These are phyloP conservation scores for Saturnispora kantuleensis DNA, from an alignment of 805 yeast species.

Conservation along the genomic window DNA sequence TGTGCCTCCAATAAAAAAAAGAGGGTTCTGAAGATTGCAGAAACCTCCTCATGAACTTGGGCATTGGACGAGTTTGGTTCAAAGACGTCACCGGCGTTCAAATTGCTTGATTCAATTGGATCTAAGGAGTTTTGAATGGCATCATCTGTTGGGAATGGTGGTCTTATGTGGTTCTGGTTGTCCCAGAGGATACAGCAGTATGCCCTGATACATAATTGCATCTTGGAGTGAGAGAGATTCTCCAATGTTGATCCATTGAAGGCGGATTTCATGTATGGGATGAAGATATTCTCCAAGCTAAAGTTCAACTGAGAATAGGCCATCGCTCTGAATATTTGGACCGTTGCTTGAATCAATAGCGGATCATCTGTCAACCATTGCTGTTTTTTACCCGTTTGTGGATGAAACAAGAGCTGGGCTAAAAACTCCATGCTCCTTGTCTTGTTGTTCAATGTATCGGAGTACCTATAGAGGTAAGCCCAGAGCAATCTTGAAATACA, in stretches of 20 bases:
- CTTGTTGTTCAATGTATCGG: constrained; percentile 84
- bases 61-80: constrained; percentile 37
- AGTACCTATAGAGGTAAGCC: constrained; percentile 80
- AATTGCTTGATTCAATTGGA: constrained; percentile 26
- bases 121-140: constrained; percentile 28
- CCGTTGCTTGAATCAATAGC: constrained; percentile 51
- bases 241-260: constrained; percentile 55
- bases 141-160: constrained; percentile 63
- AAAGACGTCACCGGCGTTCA: constrained; percentile 30
- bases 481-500: constrained; percentile 71
- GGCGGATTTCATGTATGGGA: constrained; percentile 55
- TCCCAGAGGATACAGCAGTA: constrained; percentile 67
- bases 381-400: constrained; percentile 42
- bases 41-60: constrained; percentile 61
- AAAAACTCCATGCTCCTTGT: constrained; percentile 65
- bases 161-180: constrained; percentile 43
- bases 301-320: constrained; percentile 75
- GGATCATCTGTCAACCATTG: constrained; percentile 69
- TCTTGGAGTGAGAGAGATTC: constrained; percentile 54
- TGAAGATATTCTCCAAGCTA: constrained; percentile 65
- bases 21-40: constrained; percentile 44
- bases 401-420: constrained; percentile 46
- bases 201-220: constrained; percentile 59
- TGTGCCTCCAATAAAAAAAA: constrained; percentile 51
- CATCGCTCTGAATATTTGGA: constrained; percentile 64